Base-by-base conservation (phyloP, 1,284 basidiomycete genomes). In the Microstroma glucosiphilum region DNA sequence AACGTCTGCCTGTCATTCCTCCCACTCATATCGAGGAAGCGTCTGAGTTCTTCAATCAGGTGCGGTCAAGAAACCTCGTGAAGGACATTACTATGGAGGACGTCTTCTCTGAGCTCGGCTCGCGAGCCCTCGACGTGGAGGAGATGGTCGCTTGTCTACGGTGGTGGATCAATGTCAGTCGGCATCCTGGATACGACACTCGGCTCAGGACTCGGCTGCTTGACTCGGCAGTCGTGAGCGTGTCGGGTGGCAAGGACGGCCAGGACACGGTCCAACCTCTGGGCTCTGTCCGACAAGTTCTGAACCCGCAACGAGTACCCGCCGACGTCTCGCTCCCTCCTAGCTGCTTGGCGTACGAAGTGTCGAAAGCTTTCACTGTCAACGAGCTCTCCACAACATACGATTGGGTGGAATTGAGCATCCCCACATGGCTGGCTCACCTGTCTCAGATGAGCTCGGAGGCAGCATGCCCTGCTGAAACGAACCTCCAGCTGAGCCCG, bases 31-130 rank as follows among this genome's bases (percentile, higher is more conserved):
- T 88, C n/a, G 80, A 82, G 0, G 84, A 84, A n/a, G 89, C 89
- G 0, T 79, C 83, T 7, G 75, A 80, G 1, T 88, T 92, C 80
- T 82, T 96, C 19, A 82, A 83, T 37, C 81, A 85, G 7, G 81
- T 97, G 11, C 85, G 87, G 57, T 82, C 82, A 43, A 84, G 87
- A 43, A 85, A 85, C 0, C 82, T 93, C 77, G 84, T 98, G n/a
- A 86, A 85, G 60, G 84, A 88, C n/a, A 88, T 94, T 65, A 86
- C 86, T 0, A 90, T 96, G 72, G 83, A 86, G 19, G 96, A 98
- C 76, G 90, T 97, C 19, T 82, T 97, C 57, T 81, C 83, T 58
- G 91, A 96, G 77, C 83, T 99, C 6, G 84, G 85, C 15, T 80
- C 83, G 1, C 83, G 90, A 13, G 88, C 93, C 1, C 83, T 98